A percentile compares a stretch with the other conserved stretches of the same genome.
phyloP scores from a whole-genome alignment of 1,284 basidiomycete genomes.

The Apiotrichum domesticum region DNA sequence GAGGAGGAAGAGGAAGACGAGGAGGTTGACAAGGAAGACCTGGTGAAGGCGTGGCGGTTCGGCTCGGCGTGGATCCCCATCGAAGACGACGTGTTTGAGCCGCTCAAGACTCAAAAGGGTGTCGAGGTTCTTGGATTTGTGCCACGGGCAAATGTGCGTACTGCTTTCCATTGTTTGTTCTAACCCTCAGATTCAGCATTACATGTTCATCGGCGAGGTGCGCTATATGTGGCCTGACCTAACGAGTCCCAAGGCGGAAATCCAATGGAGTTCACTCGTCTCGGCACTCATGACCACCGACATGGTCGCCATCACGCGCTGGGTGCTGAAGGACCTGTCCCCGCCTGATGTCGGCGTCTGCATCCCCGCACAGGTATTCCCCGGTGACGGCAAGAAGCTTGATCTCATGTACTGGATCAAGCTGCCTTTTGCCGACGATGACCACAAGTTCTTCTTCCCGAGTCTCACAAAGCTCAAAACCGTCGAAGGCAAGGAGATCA shows the following conservation, averaged over 20 bases:
- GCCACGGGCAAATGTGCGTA: constrained; percentile 56
- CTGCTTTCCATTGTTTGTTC: too few relatives aligned
- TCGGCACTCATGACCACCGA: constrained; percentile 67
- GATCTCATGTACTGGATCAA: constrained; percentile 80
- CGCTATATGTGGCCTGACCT: constrained; percentile 80
- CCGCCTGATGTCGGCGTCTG: constrained; percentile 83
- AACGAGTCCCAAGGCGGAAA: constrained; percentile 62
- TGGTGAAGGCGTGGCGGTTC: constrained; percentile 75
- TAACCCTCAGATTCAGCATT: constrained; percentile 61
- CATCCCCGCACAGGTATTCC: constrained; percentile 50
- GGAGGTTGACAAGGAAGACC: constrained; percentile 42
- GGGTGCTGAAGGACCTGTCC: constrained; percentile 63
- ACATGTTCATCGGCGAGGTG: constrained; percentile 77
- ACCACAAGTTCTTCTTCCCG: constrained; percentile 78
- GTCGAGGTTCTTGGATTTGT: constrained; percentile 87
- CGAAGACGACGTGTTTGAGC: constrained; percentile 68
- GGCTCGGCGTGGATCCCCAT: constrained; percentile 82
- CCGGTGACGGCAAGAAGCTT: constrained; percentile 55
- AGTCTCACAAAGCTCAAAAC: constrained; percentile 70
- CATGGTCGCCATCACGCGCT: constrained; percentile 70
- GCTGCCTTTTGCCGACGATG: constrained; percentile 93
- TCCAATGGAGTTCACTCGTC: constrained; percentile 77
- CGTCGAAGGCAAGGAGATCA: constrained; percentile 66
- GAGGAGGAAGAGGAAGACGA: constrained; percentile 21
- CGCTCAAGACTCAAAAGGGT: constrained; percentile 65